Evolutionary conservation across 257 asterid genomes (phyloP).

Genomic region (Catharanthus roseus): DNA sequence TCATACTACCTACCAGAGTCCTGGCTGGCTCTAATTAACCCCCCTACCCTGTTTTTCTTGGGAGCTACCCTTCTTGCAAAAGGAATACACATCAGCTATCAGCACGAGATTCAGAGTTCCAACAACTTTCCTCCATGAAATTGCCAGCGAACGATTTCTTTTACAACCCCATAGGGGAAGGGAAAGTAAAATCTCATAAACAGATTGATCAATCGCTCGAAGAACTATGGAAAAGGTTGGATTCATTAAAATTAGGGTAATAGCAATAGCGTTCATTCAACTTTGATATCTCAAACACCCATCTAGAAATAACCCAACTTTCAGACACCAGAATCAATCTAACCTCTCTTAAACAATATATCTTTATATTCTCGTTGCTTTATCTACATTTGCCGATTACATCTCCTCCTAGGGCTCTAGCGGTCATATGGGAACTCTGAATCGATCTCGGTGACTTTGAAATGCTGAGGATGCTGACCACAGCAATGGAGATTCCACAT

Average conservation of each 20-base stretch:
- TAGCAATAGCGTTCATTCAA: neutral
- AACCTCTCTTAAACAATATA: neutral
- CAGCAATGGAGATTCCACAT: constrained; percentile 93
- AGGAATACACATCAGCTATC: too few relatives aligned
- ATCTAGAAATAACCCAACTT: neutral
- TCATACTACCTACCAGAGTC: too few relatives aligned
- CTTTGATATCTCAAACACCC: neutral
- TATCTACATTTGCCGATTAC: constrained; percentile 40
- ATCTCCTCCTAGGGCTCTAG: constrained; percentile 21
- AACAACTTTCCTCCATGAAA: neutral
- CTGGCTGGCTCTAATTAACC: too few relatives aligned
- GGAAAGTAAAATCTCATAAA: neutral
- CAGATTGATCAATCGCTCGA: neutral
- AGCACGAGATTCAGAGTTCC: too few relatives aligned
- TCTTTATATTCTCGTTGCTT: constrained; percentile 18
- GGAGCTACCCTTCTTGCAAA: too few relatives aligned
- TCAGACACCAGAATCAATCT: neutral
- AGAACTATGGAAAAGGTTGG: neutral
- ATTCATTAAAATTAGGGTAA: neutral
- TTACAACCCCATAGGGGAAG: neutral
- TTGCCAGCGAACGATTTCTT: neutral
- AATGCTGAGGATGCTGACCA: constrained; percentile 81
- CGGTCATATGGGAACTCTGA: constrained; percentile 57
- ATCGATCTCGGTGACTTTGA: constrained; percentile 75
- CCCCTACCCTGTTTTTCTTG: too few relatives aligned